Evolutionary conservation across 805 yeast genomes (phyloP).

Genomic region (Lipomyces lipofer): DNA sequence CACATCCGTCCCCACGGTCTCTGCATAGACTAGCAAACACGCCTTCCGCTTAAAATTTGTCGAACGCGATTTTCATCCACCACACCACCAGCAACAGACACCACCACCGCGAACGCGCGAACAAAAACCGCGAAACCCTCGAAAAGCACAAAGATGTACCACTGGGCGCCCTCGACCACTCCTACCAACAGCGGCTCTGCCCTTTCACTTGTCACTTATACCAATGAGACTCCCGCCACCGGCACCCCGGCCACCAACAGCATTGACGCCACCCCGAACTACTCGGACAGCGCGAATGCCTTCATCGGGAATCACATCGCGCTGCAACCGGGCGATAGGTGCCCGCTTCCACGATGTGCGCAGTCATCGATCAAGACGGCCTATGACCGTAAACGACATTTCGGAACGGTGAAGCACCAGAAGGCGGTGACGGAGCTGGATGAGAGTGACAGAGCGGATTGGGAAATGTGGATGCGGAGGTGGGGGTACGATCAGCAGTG

Average conservation of each 20-base stretch:
- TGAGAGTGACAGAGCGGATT: too few relatives aligned
- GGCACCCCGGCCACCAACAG: background rate
- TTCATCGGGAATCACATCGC: background rate
- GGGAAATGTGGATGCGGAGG: too few relatives aligned
- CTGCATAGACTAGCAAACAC: too few relatives aligned
- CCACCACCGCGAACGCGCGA: too few relatives aligned
- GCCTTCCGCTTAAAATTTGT: too few relatives aligned
- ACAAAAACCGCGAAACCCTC: too few relatives aligned
- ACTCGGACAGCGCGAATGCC: background rate
- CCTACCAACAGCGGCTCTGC: too few relatives aligned
- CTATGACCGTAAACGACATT: conserved; percentile 5
- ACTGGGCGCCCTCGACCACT: background rate
- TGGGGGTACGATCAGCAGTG: too few relatives aligned
- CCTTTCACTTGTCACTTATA: conserved; percentile 1
- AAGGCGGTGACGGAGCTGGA: conserved; percentile 3
- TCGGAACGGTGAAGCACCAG: conserved; percentile 3
- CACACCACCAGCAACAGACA: too few relatives aligned
- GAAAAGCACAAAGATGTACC: conserved; percentile 1
- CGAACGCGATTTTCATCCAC: too few relatives aligned
- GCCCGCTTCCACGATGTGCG: conserved; percentile 1
- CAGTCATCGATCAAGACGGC: conserved; percentile 6
- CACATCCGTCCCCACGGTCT: too few relatives aligned
- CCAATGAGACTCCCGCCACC: conserved; percentile 3
- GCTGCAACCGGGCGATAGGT: background rate
- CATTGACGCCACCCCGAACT: background rate